Evolutionary conservation across 2,329 filamentous ascomycete genomes (phyloP), one percentile per base, ranked within the genome.

Genomic region (Penicillium occitanis): DNA sequence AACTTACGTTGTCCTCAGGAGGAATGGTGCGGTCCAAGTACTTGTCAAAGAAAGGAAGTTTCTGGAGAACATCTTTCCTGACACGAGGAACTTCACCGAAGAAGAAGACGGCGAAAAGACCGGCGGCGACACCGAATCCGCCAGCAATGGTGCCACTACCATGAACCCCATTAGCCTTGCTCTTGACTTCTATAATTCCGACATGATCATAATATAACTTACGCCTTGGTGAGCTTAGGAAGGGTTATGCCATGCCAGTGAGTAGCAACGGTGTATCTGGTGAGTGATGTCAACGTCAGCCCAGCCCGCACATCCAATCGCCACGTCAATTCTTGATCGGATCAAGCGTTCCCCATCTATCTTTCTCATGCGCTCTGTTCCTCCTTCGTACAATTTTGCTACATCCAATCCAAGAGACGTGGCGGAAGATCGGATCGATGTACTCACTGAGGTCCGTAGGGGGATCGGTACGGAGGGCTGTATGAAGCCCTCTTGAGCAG

Each of bases 11-110:
- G 79, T 89, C 87, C 82, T 88, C 86, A 22, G 87, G 84, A 68
- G 87, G 78, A 70, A 89, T 80, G 76, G 85, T 83, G 68, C 82
- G 79, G 72, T 84, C 78, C 75, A 84, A 88, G 78, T 85, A 87
- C 64, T 77, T 75, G 69, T 85, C 84, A 61, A 89, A 78, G 70
- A 88, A 75, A 6, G 87, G 87, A 30, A 88, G 72, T 78, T 87
- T 85, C 77, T 84, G 81, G 75, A 88, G 81, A 70, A 89, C 86
- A 74, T 89, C 87, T 71, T 84, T 82, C 74, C 86, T 81, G 55
- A 90, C 85, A 73, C 82, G 84, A 67, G 87, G 87, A 30, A 89
- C 82, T 71, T 88, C 87, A 71, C 85, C 84, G 79, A 89, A 86
- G 82, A 89, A 87, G 81, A 86, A 88, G 71, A 89, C 75, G 44